Evolutionary conservation across 2,329 filamentous ascomycete species (phyloP).

Genomic region (Zasmidium cellare): DNA sequence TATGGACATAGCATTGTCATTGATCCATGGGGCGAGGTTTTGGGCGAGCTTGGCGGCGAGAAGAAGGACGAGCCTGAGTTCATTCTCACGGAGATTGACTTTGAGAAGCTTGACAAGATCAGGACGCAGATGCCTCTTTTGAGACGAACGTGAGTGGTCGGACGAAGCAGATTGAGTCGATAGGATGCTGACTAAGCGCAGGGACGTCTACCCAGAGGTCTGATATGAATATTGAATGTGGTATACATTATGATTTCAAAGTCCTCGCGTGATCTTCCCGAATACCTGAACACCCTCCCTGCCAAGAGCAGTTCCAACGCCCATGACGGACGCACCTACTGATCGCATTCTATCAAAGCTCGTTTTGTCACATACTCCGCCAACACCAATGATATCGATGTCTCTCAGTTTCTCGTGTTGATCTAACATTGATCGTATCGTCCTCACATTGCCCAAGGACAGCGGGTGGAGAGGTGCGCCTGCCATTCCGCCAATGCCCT

Average conservation of each 20-base stretch:
- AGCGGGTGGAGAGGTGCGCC: slow-evolving; percentile 72
- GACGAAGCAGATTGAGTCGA: background rate
- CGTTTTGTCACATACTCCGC: slow-evolving; percentile 65
- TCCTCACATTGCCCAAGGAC: slow-evolving; percentile 73
- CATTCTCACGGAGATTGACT: slow-evolving; percentile 41
- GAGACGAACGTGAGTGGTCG: slow-evolving; percentile 35
- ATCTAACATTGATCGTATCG: slow-evolving; percentile 62
- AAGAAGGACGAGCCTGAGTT: slow-evolving; percentile 43
- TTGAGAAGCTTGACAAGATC: slow-evolving; percentile 38
- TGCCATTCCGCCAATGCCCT: slow-evolving; percentile 69
- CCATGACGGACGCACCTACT: slow-evolving; percentile 67
- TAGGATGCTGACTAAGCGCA: slow-evolving; percentile 9
- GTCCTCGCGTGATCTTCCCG: slow-evolving; percentile 50
- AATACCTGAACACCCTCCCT: slow-evolving; percentile 64
- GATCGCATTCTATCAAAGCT: slow-evolving; percentile 66
- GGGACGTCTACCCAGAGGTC: slow-evolving; percentile 35
- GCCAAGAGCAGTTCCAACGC: slow-evolving; percentile 68
- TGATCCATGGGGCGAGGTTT: slow-evolving; percentile 79
- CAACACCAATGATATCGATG: slow-evolving; percentile 69
- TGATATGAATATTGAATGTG: slow-evolving; percentile 13
- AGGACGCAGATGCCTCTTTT: slow-evolving; percentile 38
- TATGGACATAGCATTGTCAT: slow-evolving; percentile 86
- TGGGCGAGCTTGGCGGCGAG: slow-evolving; percentile 62
- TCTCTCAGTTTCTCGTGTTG: slow-evolving; percentile 47
- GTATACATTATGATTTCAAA: background rate